These are phyloP conservation scores for Phaseolus lunatus DNA, from an alignment of 306 rosid species.

Conservation along the genomic window DNA sequence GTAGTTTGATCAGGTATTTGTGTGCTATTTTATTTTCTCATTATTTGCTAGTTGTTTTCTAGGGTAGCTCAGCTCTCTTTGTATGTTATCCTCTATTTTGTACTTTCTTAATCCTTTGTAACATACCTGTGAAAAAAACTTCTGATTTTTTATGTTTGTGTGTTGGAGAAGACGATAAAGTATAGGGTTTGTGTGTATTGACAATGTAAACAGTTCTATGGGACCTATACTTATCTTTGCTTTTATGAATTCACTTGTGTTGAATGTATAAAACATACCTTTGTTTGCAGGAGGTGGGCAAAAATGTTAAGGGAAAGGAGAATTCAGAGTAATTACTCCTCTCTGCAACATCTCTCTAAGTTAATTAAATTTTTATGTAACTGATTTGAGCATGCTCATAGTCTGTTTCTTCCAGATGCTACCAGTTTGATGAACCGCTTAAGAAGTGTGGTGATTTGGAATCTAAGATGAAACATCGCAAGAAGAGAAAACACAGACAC, in stretches of 20 bases:
- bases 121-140: too few species aligned
- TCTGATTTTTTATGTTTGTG: too few species aligned
- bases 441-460: conserved; percentile 16
- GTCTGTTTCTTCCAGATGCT: conserved; percentile 63
- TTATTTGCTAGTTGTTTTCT: background rate
- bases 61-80: background rate
- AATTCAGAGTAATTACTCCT: conserved; percentile 61
- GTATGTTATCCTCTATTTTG: background rate
- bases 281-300: conserved; percentile 63
- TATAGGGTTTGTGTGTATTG: too few species aligned
- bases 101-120: conserved; percentile 6
- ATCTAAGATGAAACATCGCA: conserved; percentile 46
- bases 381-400: conserved; percentile 36
- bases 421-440: conserved; percentile 42
- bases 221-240: conserved; percentile 36
- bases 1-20: background rate
- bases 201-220: background rate
- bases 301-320: conserved; percentile 54
- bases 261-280: conserved; percentile 29
- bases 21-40: background rate
- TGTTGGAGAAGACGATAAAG: too few species aligned
- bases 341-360: conserved; percentile 16
- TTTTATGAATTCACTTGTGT: background rate
- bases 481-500: conserved; percentile 54
- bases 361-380: conserved; percentile 26